These are phyloP conservation scores for Meyerozyma guilliermondii DNA, from an alignment of 1,139 yeast species.

Conservation along the genomic window DNA sequence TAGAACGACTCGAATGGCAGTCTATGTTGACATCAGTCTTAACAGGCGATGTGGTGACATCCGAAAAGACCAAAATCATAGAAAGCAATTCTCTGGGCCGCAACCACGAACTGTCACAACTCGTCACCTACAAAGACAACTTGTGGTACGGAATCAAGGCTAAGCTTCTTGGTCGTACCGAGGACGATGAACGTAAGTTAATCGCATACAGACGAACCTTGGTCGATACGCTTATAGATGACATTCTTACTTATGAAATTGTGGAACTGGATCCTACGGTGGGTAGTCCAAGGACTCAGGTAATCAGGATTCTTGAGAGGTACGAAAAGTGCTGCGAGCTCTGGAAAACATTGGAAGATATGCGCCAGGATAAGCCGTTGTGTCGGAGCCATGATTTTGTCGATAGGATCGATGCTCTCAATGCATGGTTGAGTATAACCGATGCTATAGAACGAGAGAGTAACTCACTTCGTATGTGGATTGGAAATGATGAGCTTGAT, in stretches of 20 bases:
- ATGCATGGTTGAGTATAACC: constrained; percentile 79
- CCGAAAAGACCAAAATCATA: constrained; percentile 82
- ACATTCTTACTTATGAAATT: constrained; percentile 59
- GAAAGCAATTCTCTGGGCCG: constrained; percentile 36
- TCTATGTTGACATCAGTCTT: constrained; percentile 85
- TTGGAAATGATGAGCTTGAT: constrained; percentile 78
- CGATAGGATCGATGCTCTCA: constrained; percentile 66
- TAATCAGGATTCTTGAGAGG: constrained; percentile 50
- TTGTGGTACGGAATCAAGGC: constrained; percentile 81
- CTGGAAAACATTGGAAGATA: constrained; percentile 77
- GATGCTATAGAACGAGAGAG: constrained; percentile 62
- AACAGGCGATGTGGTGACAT: constrained; percentile 89
- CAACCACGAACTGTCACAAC: constrained; percentile 44
- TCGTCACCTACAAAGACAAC: constrained; percentile 66
- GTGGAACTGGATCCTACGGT: constrained; percentile 29
- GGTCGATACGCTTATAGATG: constrained; percentile 72
- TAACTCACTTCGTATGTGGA: constrained; percentile 57
- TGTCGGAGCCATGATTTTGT: constrained; percentile 64
- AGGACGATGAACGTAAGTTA: constrained; percentile 72
- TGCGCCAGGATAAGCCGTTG: constrained; percentile 74
- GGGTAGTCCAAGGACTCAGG: constrained; percentile 42
- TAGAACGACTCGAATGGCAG: constrained; percentile 94
- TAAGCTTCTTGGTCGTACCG: constrained; percentile 73
- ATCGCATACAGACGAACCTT: constrained; percentile 68
- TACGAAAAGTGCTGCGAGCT: constrained; percentile 68